Evolutionary conservation across 164 flowering plant species (phyloP), one percentile per base, ranked within the genome.

Genomic region (Vitis amurensis): DNA sequence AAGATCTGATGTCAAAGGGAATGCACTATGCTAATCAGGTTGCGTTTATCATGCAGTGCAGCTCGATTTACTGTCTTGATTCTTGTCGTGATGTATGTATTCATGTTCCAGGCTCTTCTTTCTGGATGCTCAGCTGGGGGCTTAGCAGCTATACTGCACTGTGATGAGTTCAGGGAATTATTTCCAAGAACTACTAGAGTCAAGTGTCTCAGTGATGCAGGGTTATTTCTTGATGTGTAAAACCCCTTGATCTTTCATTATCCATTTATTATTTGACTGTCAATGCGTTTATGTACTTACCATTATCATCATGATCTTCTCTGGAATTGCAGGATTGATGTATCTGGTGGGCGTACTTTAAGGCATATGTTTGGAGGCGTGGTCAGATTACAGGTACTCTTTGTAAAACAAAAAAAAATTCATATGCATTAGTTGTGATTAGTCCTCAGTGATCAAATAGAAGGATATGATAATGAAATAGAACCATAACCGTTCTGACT

Each of bases 1-100:
- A 86, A 56, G 96, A 87, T 6, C 77, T 91, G 44, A 86, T 89
- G 93, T 77, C 86, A 11, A 85, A 84, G 65, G 96, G 96, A 65
- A 85, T 91, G 96, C 76, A 78, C 5, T 17, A 78, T 67, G 93
- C 96, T 13, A 71, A 83, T 12, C 90, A 87, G 87, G 94, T 37
- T 37, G 44, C 7, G 0, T 85, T 68, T 70, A 59, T 50, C 47
- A 60, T 60, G 48, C 44, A 37, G 44, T 37, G 30, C 60, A 9
- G 15, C 17, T 57, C 60, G 3, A 14, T 57, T 17, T 57, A 19
- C 23, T 4, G 3, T 13, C 19, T 17, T 57, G 60, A 15, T 16
- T 17, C 27, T 57, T 17, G 5, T 57, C 0, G 0, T 13, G 9
- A 57, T 14, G 15, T 16, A 2, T 16, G 17, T 27, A 11, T 27